Evolutionary conservation across 2,329 filamentous ascomycete genomes (phyloP), one percentile per base, ranked within the genome.

Genomic region (Fusarium cyanostomum): DNA sequence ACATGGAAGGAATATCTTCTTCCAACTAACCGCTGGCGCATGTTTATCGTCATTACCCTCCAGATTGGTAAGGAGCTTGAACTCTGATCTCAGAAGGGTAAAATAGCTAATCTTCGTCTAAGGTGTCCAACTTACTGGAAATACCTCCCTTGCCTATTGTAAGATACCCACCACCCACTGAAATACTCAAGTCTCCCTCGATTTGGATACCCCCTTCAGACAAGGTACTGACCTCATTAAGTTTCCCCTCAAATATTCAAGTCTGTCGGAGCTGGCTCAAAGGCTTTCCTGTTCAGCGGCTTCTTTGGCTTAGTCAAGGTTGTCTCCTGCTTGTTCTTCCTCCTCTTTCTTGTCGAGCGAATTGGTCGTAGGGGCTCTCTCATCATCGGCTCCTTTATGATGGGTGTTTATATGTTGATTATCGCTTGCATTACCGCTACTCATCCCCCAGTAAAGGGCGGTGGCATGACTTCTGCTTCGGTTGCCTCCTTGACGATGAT

Each of bases 241-340:
- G 75, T 82, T 63, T 81, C 81, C 2, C 81, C 80, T 1, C 82
- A 84, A 64, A 80, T 84, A 35, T 84, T 84, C 71, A 73, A 74
- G 12, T 76, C 80, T 4, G 80, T 84, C 9, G 81, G 82, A 5
- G 80, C 81, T 7, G 80, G 81, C 5, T 71, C 78, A 37, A 74
- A 79, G n/a, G 72, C 75, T 27, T 78, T 82, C 34, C 73, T 84
- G 8, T 76, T 84, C 48, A 84, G 80, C 1, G 82, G 81, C 9
- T 82, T 84, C 71, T 84, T 85, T 38, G 82, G 82, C 3, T 71
- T 83, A 8, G 79, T 82, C 56, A 84, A 84, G 69, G 79, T 84
- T 21, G 72, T 81, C 0, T 79, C 81, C 4, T 81, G 81, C 38
- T 55, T 74, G 10, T 75, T 78, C 56, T 83, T 83, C 67, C 74